Evolutionary conservation across 106 monocot species (phyloP), one percentile per base, ranked within the genome.

Genomic region (Apostasia ramifera): DNA sequence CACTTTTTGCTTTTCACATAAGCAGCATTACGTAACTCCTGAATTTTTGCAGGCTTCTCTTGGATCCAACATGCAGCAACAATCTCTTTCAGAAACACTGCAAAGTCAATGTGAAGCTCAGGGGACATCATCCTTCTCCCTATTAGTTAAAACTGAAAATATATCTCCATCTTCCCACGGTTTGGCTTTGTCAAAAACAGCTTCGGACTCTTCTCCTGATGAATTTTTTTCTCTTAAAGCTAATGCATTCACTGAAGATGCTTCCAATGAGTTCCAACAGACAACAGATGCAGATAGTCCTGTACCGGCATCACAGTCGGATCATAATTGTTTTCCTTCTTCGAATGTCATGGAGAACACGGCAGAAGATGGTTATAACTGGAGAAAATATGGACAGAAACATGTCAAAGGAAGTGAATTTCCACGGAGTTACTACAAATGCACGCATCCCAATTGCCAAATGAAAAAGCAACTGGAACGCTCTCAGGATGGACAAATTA

Each of bases 341-440:
- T 79, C 58, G 4, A 11, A 37, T 63, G 57, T 54, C 40, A 73
- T 50, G 58, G 86, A 94, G 15, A 94, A 85, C 68, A 81, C 81
- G 41, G 47, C 70, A 65, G 95, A 97, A 68, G 95, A 97, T 85
- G 90, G 94, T 41, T 97, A 92, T 77, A 97, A 92, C 74, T 97
- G 95, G 95, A 72, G 95, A 52, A 97, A 97, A 78, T 97, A 97
- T 83, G 95, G 95, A 6, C 95, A 97, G 39, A 97, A 97, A 70
- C 95, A 79, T 83, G 95, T 97, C 8, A 97, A 97, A 83, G 95
- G 95, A 79, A 84, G 92, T 79, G 95, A 92, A 75, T 92, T 86
- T 77, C 95, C 95, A 5, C 46, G 94, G 62, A 94, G 94, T 66
- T 94, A 94, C 75, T 94, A 94, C 73, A 94, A 94, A 81, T 94